Evolutionary conservation across 2,329 filamentous ascomycete genomes (phyloP).

Genomic region (Sarocladium strictum): DNA sequence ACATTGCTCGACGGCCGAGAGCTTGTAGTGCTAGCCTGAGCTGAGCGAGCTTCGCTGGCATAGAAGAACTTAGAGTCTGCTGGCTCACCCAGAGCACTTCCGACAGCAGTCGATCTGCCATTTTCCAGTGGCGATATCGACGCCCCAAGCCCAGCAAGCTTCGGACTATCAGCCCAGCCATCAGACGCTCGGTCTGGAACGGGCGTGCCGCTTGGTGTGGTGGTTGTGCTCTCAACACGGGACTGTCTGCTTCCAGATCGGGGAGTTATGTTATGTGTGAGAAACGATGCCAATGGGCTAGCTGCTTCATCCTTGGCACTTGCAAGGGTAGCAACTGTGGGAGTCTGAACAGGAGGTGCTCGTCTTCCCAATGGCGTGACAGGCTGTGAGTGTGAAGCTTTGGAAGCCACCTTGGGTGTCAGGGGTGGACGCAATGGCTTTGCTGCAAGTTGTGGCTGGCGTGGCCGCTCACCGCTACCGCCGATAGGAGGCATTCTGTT

Average conservation of each 20-base stretch:
- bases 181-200: slow-evolving; percentile 36
- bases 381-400: slow-evolving; percentile 23
- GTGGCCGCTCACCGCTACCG: slow-evolving; percentile 46
- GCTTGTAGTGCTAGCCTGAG: slow-evolving; percentile 19
- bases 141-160: slow-evolving; percentile 23
- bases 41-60: slow-evolving; percentile 62
- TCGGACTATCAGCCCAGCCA: slow-evolving; percentile 31
- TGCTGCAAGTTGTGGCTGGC: slow-evolving; percentile 62
- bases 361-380: slow-evolving; percentile 35
- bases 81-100: slow-evolving; percentile 20
- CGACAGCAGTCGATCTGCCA: slow-evolving; percentile 20
- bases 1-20: not conserved
- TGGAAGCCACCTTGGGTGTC: slow-evolving; percentile 50
- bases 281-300: slow-evolving; percentile 42
- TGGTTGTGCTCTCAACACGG: slow-evolving; percentile 61
- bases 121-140: slow-evolving; percentile 26
- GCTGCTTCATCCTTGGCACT: slow-evolving; percentile 40
- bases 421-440: slow-evolving; percentile 45
- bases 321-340: slow-evolving; percentile 8
- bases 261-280: slow-evolving; percentile 69
- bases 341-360: slow-evolving; percentile 9
- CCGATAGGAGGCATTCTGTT: slow-evolving; percentile 40
- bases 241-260: slow-evolving; percentile 67
- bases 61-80: slow-evolving; percentile 74
- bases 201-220: slow-evolving; percentile 60